phyloP scores from a whole-genome alignment of 139 green algal species.

The Penium margaritaceum region DNA sequence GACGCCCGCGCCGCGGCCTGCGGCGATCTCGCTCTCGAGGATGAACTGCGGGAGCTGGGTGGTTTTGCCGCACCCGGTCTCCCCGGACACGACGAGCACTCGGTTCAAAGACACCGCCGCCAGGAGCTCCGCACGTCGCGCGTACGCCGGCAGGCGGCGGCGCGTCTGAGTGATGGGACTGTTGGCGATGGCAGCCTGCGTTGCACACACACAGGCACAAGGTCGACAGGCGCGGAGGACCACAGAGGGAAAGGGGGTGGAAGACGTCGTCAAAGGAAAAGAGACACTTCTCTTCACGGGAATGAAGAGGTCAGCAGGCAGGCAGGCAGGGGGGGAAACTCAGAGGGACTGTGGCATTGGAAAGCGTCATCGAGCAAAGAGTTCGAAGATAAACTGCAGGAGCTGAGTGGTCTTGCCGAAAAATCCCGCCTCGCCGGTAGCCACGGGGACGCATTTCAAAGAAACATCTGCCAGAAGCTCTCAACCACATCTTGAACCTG shows the following conservation, averaged over 20 bases:
- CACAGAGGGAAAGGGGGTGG: no score
- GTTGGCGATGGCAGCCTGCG: conserved; percentile 9
- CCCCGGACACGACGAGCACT: conserved; percentile 55
- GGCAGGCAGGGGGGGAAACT: not conserved
- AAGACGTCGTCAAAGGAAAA: no score
- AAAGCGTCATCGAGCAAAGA: not conserved
- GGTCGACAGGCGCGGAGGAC: no score
- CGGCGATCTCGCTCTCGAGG: conserved; percentile 31
- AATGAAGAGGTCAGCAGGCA: not conserved
- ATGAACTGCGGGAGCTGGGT: conserved; percentile 54
- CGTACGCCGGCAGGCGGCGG: conserved; percentile 22
- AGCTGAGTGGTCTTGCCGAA: conserved; percentile 64
- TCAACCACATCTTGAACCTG: no score
- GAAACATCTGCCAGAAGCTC: no score
- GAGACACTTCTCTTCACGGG: not conserved
- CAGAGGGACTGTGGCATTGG: not conserved
- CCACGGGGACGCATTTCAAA: conserved; percentile 51
- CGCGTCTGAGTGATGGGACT: no score
- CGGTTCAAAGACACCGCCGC: conserved; percentile 27
- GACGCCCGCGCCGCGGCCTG: conserved; percentile 9
- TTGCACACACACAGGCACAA: no score
- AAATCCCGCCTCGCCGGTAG: conserved; percentile 68
- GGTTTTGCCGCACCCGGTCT: conserved; percentile 64
- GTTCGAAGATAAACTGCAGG: conserved; percentile 42
- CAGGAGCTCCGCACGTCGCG: conserved; percentile 27